Evolutionary conservation across 768 basidiomycete species (phyloP).

Genomic region (Russula foetens): DNA sequence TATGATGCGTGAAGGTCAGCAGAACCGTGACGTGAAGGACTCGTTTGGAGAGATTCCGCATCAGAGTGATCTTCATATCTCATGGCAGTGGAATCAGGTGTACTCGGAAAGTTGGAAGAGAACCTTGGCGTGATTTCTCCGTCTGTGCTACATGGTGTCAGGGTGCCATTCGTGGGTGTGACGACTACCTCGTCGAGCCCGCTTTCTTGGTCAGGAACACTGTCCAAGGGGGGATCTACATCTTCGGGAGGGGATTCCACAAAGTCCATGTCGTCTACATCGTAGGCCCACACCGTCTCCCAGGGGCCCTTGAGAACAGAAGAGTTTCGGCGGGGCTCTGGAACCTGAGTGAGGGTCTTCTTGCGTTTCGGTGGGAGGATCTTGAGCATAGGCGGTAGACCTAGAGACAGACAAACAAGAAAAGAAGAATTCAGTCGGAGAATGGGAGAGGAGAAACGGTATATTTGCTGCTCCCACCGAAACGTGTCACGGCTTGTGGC

Average conservation of each 20-base stretch:
- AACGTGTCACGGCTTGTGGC: background rate
- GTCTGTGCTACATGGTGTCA: background rate
- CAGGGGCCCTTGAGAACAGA: background rate
- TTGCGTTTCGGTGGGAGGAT: constrained; percentile 4
- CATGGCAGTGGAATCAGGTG: background rate
- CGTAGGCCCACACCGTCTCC: constrained; percentile 6
- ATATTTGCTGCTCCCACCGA: background rate
- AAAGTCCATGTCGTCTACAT: background rate
- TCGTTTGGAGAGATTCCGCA: background rate
- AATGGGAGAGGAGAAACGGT: background rate
- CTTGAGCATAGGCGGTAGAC: background rate
- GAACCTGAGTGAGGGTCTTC: background rate
- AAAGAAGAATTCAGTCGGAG: background rate
- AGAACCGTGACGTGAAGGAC: background rate
- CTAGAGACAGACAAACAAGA: background rate
- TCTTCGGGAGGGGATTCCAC: background rate
- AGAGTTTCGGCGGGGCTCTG: background rate
- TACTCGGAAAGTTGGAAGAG: constrained; percentile 4
- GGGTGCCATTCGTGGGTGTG: background rate
- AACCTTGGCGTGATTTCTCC: constrained; percentile 4
- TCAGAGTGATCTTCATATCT: background rate
- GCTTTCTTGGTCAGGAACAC: background rate
- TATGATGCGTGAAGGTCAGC: background rate
- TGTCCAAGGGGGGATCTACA: background rate
- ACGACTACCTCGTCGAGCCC: background rate